Conservation (phyloP, 2,329 filamentous ascomycete genomes). For the Ceratocystis variospora region DNA sequence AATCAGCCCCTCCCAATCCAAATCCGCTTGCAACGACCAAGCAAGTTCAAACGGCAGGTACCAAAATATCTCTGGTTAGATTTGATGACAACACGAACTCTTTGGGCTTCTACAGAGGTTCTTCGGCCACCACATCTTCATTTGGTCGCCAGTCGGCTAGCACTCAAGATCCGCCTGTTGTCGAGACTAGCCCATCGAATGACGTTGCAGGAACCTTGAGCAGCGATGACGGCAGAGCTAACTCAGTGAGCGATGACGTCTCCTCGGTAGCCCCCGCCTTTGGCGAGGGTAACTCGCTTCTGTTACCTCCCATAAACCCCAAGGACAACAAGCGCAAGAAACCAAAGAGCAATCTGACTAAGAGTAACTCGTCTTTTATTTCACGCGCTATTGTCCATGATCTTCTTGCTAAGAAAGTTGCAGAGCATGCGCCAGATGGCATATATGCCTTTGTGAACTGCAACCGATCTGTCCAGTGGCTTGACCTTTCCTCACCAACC, state of each 20-base stretch:
- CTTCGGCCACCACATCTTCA: conserved; percentile 37
- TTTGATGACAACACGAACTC: conserved; percentile 48
- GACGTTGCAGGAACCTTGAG: conserved; percentile 42
- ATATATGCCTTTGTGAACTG: conserved; percentile 90
- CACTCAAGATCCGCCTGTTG: conserved; percentile 45
- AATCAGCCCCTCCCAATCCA: conserved; percentile 71
- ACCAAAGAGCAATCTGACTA: conserved; percentile 95
- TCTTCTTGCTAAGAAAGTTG: conserved; percentile 58
- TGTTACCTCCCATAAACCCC: conserved; percentile 42
- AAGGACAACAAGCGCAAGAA: conserved; percentile 77
- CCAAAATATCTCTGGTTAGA: conserved; percentile 65
- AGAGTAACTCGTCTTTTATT: conserved; percentile 97
- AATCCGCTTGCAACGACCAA: conserved; percentile 83
- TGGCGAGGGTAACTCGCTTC: conserved; percentile 69
- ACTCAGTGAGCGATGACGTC: conserved; percentile 39
- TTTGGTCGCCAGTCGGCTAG: conserved; percentile 33
- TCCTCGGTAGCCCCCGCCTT: conserved; percentile 50
- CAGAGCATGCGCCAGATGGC: conserved; percentile 64
- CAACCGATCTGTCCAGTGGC: conserved; percentile 90
- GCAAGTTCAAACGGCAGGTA: conserved; percentile 70
- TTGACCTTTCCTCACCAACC: conserved; percentile 65
- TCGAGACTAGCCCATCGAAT: conserved; percentile 45
- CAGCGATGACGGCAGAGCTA: conserved; percentile 42
- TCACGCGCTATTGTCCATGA: conserved; percentile 93
- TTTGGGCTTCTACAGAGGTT: conserved; percentile 41